Base-by-base conservation (phyloP, 1,139 yeast species). In the Magnusiomyces paraingens region DNA sequence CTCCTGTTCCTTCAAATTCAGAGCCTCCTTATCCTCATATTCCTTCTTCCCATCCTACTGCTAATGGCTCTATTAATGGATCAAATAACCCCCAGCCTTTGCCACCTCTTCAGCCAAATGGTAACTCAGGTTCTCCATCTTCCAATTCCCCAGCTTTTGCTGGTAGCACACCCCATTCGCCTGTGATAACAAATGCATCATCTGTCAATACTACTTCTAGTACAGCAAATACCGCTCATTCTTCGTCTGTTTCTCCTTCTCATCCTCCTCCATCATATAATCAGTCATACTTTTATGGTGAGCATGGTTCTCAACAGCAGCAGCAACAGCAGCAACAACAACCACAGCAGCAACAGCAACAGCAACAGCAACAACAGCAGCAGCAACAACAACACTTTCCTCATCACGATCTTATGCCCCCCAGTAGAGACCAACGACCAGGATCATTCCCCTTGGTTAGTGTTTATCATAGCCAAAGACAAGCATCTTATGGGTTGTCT, bases 381-480 rank as follows among this genome's bases (percentile, higher is more conserved):
- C 51, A 39, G 40, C 54, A 51, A 18, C 52, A 38, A 5, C 54
- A 52, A 14, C 36, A 26, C 18, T 22, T 14, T 12, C 42, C 21
- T n/a, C 50, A 46, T 20, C 55, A 44, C 12, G 41, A 44, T 39
- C 52, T 43, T 21, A 15, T 46, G 41, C 64, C 63, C 12, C 63
- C 62, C 14, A 43, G 61, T 3, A 57, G 67, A 32, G 66, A 65
- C 43, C 66, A 64, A 52, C 63, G 68, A 4, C 66, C 67, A 1
- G 68, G 68, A 2, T 64, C 67, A 15, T 64, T 62, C 55, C 69
- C 69, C 1, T 53, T 63, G 47, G 57, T 56, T 11, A 50, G 57
- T 11, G 48, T 53, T 32, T 55, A 55, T 36, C 54, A 48, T 43
- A 41, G 43, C 20, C 57, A 53, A 22, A 40, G 58, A 15, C 44